A percentile compares a stretch with the other conserved stretches of the same genome.
phyloP scores from a whole-genome alignment of 495 filamentous ascomycete genomes.

The Cercophora samala region DNA sequence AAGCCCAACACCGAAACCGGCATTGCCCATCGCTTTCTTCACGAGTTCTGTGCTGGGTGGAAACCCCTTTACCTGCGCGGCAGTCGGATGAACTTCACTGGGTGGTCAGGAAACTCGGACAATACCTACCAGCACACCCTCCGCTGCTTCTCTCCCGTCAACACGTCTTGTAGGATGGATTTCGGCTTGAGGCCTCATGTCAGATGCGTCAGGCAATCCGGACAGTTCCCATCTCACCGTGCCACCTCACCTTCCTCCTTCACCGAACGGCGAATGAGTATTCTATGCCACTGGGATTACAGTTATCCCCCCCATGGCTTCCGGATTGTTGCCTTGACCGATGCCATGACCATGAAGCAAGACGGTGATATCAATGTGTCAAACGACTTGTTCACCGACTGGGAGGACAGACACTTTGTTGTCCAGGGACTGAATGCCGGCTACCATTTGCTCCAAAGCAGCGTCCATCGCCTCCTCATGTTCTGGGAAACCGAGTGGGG shows the following conservation, averaged over 20 bases:
- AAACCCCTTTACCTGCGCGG: background rate
- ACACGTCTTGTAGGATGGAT: background rate
- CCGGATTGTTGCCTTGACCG: background rate
- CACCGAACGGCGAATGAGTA: background rate
- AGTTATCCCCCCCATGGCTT: background rate
- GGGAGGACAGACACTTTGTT: slow-evolving; percentile 9
- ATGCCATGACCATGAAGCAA: background rate
- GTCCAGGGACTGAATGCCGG: slow-evolving; percentile 10
- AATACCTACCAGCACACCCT: background rate
- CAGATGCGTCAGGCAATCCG: background rate
- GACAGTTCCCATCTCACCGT: background rate
- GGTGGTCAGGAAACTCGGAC: background rate
- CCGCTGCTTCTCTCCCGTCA: background rate
- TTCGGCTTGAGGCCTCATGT: background rate
- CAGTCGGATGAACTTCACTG: background rate
- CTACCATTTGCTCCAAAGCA: slow-evolving; percentile 13
- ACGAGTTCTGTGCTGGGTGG: background rate
- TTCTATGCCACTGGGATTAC: background rate
- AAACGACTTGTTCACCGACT: background rate
- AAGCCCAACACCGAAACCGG: background rate
- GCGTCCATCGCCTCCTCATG: background rate
- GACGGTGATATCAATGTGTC: background rate
- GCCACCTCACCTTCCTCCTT: background rate
- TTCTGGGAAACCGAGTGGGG: slow-evolving; percentile 10
- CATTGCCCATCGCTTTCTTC: background rate